Base-by-base conservation (phyloP, 495 filamentous ascomycete genomes). In the Hamigera avellanea region DNA sequence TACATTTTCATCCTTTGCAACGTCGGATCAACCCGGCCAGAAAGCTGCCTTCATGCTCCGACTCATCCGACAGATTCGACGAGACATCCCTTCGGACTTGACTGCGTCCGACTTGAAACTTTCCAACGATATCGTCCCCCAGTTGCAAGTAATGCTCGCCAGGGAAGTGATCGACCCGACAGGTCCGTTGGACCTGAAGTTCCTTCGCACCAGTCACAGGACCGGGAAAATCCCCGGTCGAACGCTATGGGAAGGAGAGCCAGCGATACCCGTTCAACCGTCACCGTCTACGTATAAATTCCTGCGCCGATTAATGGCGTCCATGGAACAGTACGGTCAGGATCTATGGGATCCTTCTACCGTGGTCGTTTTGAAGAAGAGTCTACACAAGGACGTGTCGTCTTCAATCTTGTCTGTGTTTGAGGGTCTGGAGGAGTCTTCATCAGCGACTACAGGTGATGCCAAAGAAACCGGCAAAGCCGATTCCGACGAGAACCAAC, bases 301-400 rank as follows among this genome's bases (percentile, higher is more conserved):
- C 36, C 51, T 95, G 28, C 73, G 78, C 19, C 70, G 67, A 21
- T 47, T 95, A 16, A 62, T 72, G 7, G 54, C 58, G 26, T 60
- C 67, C 1, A 93, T 98, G 86, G 69, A 69, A 25, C 58, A 64
- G 9, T 62, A 64, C 8, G 91, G 91, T 1, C 59, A 62, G 21
- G 91, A 96, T 47, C 53, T 96, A 7, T 98, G 91, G 91, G 88
- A 78, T 38, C 71, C 76, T 2, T 70, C 67, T 2, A 82, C 82
- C 0, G 72, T 86, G 0, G 44, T 47, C 7, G 61, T 64, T 2
- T 46, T 96, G 30, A 93, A 89, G 59, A 39, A 41, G 7, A 37
- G 55, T 21, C 47, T 84, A 9, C 48, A 66, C 12, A 53, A 51
- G 27, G 61, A 56, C 13, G 21, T 62, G 1, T 41, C 54, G 5